These are phyloP conservation scores for Setomelanomma holmii DNA, from an alignment of 2,329 filamentous ascomycete genomes.

Conservation along the genomic window DNA sequence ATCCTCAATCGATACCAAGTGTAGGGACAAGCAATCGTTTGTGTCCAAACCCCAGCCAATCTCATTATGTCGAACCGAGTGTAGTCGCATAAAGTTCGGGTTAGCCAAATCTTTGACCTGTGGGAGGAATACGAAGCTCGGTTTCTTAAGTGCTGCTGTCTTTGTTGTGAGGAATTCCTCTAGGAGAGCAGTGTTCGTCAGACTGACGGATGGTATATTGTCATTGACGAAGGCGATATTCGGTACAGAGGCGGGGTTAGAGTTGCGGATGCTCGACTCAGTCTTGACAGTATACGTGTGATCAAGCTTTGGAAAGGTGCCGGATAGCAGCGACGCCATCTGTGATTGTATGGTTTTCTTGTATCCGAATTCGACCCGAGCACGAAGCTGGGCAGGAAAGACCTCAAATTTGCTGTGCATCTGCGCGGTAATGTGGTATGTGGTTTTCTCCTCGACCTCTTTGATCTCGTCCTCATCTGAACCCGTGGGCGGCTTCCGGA, in stretches of 20 bases:
- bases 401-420: not conserved
- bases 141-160: not conserved
- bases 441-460: not conserved
- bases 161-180: not conserved
- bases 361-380: not conserved
- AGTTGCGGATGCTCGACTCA: not conserved
- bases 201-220: not conserved
- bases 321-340: not conserved
- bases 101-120: not conserved
- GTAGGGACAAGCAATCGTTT: constrained; percentile 7
- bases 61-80: constrained; percentile 7
- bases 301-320: not conserved
- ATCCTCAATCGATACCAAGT: not conserved
- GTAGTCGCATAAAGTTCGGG: not conserved
- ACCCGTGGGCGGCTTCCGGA: not conserved
- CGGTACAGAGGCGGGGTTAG: not conserved
- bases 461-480: not conserved
- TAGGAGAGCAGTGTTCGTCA: not conserved
- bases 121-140: not conserved
- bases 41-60: constrained; percentile 13
- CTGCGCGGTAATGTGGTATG: not conserved
- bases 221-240: not conserved
- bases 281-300: not conserved
- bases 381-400: not conserved
- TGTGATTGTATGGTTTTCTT: not conserved